A percentile compares a stretch with the other conserved stretches of the same genome.
These are phyloP conservation scores for Boletus rubescentipes DNA, from an alignment of 768 basidiomycete genomes.

Conservation along the genomic window DNA sequence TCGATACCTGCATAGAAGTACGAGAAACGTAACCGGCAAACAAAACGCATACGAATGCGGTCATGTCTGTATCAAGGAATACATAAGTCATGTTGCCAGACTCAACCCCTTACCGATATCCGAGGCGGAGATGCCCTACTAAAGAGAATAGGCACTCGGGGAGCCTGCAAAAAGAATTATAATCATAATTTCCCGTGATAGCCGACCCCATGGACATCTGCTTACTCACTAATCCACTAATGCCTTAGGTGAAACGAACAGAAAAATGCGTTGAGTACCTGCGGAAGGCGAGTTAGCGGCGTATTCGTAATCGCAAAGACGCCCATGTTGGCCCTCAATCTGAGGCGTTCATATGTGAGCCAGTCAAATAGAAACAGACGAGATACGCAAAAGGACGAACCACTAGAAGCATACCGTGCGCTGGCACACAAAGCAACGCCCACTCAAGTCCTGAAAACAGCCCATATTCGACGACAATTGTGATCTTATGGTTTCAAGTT, in stretches of 20 bases:
- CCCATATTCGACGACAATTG: too few species aligned
- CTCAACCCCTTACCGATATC: too few species aligned
- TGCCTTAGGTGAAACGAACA: not conserved
- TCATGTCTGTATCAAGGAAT: not conserved
- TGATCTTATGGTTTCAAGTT: too few species aligned
- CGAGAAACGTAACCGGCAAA: constrained; percentile 15
- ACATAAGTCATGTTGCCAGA: not conserved
- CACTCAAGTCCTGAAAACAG: too few species aligned
- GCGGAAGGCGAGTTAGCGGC: not conserved
- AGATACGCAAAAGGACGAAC: constrained; percentile 15
- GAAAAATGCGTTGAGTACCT: too few species aligned
- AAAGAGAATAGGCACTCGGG: constrained; percentile 46
- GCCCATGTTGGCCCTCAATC: constrained; percentile 39
- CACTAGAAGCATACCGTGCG: too few species aligned
- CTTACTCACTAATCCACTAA: constrained; percentile 24
- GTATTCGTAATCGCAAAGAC: constrained; percentile 44
- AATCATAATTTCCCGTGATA: not conserved
- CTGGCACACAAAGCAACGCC: too few species aligned
- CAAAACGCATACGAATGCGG: constrained; percentile 5
- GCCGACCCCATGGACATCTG: not conserved
- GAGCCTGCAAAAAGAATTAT: constrained; percentile 43
- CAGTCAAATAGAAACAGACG: not conserved
- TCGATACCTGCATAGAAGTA: not conserved
- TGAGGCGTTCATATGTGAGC: not conserved
- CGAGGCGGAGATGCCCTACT: constrained; percentile 38